phyloP scores from a whole-genome alignment of 371 early-diverging fungal genomes.

The Blastocladiella emersonii region DNA sequence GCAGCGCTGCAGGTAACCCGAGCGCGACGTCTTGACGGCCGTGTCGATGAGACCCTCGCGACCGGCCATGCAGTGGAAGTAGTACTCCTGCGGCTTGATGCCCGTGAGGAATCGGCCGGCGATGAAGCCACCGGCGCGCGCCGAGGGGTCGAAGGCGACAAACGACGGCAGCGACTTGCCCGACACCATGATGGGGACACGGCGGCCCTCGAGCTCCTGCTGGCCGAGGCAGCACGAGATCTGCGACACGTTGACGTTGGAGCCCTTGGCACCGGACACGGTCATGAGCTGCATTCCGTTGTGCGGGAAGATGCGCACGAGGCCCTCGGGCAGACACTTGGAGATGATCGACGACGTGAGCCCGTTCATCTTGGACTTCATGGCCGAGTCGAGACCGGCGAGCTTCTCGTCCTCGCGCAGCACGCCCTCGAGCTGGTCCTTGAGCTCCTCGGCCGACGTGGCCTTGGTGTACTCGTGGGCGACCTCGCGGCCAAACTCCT shows the following conservation, averaged over 20 bases:
- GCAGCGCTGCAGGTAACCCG: constrained; percentile 99
- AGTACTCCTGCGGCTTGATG: constrained; percentile 97
- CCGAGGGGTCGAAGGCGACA: constrained; percentile 94
- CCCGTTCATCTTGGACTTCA: constrained; percentile 73
- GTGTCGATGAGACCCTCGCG: constrained; percentile 74
- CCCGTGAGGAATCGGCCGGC: constrained; percentile 96
- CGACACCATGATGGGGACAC: constrained; percentile 97
- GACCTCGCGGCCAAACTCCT: constrained; percentile 83
- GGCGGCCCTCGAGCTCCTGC: constrained; percentile 98
- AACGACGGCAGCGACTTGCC: constrained; percentile 96
- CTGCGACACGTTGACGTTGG: constrained; percentile 97
- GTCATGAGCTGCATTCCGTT: constrained; percentile 99
- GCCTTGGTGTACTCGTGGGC: constrained; percentile 90
- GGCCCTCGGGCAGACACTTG: constrained; percentile 66
- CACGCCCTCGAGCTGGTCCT: constrained; percentile 71
- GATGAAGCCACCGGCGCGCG: constrained; percentile 95
- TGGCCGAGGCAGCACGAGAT: constrained; percentile 99
- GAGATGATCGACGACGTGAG: constrained; percentile 70
- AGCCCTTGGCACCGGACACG: constrained; percentile 97
- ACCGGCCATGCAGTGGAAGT: constrained; percentile 99
- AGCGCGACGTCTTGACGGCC: constrained; percentile 3
- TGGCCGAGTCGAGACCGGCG: constrained; percentile 78
- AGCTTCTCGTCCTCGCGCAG: constrained; percentile 70
- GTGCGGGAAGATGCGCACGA: constrained; percentile 87
- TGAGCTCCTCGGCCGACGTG: constrained; percentile 71